phyloP scores from a whole-genome alignment of 202 grass and related monocot genomes.

The Carex arenaria region DNA sequence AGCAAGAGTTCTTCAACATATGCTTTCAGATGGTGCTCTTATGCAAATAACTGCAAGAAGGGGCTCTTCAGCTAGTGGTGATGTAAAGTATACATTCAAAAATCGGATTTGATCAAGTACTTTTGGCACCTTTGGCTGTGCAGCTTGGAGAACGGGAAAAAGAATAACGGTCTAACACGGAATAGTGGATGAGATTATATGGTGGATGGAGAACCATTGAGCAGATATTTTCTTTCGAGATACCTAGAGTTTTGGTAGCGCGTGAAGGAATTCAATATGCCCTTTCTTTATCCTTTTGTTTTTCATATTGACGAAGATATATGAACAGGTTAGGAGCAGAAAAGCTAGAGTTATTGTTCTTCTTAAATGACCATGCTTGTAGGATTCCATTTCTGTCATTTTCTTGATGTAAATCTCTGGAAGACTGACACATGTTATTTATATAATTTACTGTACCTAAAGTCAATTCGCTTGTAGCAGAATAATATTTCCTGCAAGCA shows the following conservation, averaged over 20 bases:
- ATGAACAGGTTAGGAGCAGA: neutral
- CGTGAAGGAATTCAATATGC: neutral
- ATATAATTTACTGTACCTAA: neutral
- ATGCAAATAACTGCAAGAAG: constrained; percentile 70
- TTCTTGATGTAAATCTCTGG: neutral
- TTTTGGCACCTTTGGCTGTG: neutral
- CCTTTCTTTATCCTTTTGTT: neutral
- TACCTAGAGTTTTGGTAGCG: neutral
- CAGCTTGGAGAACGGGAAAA: neutral
- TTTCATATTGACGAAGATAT: neutral
- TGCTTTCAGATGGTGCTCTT: constrained; percentile 64
- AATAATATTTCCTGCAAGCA: neutral
- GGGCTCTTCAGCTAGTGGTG: constrained; percentile 25
- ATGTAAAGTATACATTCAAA: constrained; percentile 69
- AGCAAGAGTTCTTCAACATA: constrained; percentile 64
- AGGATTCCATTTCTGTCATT: neutral
- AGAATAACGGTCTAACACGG: neutral
- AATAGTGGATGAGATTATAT: constrained; percentile 7
- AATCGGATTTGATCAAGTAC: constrained; percentile 42
- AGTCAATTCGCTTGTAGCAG: neutral
- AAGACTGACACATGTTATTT: neutral
- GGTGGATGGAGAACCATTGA: neutral
- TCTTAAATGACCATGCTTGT: neutral
- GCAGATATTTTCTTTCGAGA: neutral
- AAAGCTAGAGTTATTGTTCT: neutral